A percentile compares a stretch with the other conserved stretches of the same genome.
Conservation (phyloP, 2,329 filamentous ascomycete species). For the Alternaria angustiovoidea region DNA sequence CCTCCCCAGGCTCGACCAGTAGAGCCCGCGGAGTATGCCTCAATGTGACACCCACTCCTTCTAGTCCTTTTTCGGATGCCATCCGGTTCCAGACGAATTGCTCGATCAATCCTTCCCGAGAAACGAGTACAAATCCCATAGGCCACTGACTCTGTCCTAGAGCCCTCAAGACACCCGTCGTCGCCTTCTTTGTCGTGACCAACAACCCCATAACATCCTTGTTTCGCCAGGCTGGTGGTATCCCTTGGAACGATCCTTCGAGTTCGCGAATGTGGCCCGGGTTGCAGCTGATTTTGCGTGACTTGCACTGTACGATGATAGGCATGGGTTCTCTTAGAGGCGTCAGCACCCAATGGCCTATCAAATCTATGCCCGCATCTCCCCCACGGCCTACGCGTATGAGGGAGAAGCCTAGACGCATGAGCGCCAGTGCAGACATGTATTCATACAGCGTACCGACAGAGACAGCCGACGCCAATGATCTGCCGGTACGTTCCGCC, state of each 20-base stretch:
- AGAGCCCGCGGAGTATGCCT: constrained; percentile 37
- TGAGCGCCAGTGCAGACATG: constrained; percentile 65
- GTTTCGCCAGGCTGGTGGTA: constrained; percentile 76
- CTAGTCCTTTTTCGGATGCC: constrained; percentile 69
- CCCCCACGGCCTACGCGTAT: constrained; percentile 70
- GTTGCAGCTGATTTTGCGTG: constrained; percentile 55
- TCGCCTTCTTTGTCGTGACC: constrained; percentile 73
- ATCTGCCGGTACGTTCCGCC: constrained; percentile 64
- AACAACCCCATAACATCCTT: constrained; percentile 72
- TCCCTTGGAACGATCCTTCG: constrained; percentile 78
- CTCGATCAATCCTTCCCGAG: constrained; percentile 63
- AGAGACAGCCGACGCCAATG: constrained; percentile 66
- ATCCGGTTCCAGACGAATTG: constrained; percentile 78
- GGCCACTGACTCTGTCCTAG: constrained; percentile 72
- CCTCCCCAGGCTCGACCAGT: constrained; percentile 9
- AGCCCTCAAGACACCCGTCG: constrained; percentile 78
- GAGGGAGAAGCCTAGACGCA: constrained; percentile 69
- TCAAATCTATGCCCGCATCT: constrained; percentile 77
- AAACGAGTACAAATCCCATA: constrained; percentile 74
- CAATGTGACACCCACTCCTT: constrained; percentile 57
- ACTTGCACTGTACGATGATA: constrained; percentile 75
- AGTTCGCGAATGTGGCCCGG: constrained; percentile 76
- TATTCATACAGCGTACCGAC: constrained; percentile 83
- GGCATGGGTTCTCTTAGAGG: constrained; percentile 47
- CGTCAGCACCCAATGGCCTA: constrained; percentile 71